A percentile compares a stretch with the other conserved stretches of the same genome.
These are phyloP conservation scores for Diospyros lotus DNA, from an alignment of 148 eudicot species.

Conservation along the genomic window DNA sequence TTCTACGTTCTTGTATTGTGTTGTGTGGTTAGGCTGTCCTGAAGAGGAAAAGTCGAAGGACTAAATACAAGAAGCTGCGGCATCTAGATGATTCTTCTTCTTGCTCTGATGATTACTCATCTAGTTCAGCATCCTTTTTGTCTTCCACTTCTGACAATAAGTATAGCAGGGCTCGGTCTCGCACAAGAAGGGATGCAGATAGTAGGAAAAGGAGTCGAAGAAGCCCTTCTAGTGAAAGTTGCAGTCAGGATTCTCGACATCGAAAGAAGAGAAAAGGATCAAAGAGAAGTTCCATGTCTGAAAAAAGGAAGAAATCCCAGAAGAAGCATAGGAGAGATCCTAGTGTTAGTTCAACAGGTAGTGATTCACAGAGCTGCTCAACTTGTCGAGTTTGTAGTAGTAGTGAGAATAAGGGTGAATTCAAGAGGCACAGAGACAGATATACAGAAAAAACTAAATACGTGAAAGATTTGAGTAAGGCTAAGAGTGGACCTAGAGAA, in stretches of 20 bases:
- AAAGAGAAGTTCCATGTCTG: conserved; percentile 31
- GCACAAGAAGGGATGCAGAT: conserved; percentile 34
- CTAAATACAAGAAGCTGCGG: conserved; percentile 51
- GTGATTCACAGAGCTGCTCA: conserved; percentile 43
- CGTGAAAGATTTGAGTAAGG: conserved; percentile 21
- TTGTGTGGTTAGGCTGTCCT: conserved; percentile 37
- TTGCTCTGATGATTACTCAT: conserved; percentile 39
- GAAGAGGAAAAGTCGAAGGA: conserved; percentile 51
- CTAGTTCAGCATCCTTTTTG: conserved; percentile 27
- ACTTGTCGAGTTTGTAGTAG: conserved; percentile 20
- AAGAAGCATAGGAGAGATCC: conserved; percentile 50
- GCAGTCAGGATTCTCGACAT: conserved; percentile 29
- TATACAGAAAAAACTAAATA: conserved; percentile 27
- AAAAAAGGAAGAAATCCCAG: conserved; percentile 36
- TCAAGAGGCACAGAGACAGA: conserved; percentile 22
- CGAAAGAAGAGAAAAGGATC: conserved; percentile 47
- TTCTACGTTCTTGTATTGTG: background rate
- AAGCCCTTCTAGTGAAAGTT: conserved; percentile 31
- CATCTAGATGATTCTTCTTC: conserved; percentile 39
- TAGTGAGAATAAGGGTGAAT: conserved; percentile 30
- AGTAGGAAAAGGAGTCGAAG: conserved; percentile 45
- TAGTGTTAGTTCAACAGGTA: conserved; percentile 44
- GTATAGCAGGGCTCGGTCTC: conserved; percentile 37
- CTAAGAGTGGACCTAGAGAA: conserved; percentile 22
- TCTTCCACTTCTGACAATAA: conserved; percentile 36